A percentile compares a stretch with the other conserved stretches of the same genome.
These are phyloP conservation scores for Solanum etuberosum DNA, from an alignment of 257 asterid species.

Conservation along the genomic window DNA sequence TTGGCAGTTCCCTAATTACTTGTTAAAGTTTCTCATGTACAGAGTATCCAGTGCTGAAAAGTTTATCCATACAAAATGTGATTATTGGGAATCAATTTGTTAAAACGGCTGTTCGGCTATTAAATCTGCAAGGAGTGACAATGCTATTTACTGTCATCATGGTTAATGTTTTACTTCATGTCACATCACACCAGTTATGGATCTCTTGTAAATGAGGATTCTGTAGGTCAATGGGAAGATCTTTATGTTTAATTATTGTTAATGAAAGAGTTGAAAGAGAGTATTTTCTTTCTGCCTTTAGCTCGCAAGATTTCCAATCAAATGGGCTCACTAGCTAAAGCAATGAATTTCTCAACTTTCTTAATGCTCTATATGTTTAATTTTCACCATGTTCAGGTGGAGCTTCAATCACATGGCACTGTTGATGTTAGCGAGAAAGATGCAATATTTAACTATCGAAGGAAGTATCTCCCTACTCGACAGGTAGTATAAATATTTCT, in stretches of 20 bases:
- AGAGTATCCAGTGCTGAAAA: background rate
- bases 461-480: slow-evolving; percentile 83
- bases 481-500: slow-evolving; percentile 33
- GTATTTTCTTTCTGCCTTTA: background rate
- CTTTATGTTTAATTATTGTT: background rate
- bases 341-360: background rate
- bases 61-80: background rate
- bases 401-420: slow-evolving; percentile 51
- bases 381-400: slow-evolving; percentile 38
- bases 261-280: background rate
- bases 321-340: background rate
- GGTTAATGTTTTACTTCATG: background rate
- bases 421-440: slow-evolving; percentile 54
- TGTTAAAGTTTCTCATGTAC: background rate
- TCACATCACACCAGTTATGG: background rate
- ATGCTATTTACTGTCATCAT: background rate
- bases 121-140: background rate
- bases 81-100: background rate
- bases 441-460: slow-evolving; percentile 57
- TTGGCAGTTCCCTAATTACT: background rate
- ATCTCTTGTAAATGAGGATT: background rate
- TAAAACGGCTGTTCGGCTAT: background rate
- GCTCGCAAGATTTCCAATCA: background rate
- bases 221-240: background rate
- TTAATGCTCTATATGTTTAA: slow-evolving; percentile 6